phyloP scores from a whole-genome alignment of 2,329 filamentous ascomycete species.

The Fusarium brevicatenulatum region DNA sequence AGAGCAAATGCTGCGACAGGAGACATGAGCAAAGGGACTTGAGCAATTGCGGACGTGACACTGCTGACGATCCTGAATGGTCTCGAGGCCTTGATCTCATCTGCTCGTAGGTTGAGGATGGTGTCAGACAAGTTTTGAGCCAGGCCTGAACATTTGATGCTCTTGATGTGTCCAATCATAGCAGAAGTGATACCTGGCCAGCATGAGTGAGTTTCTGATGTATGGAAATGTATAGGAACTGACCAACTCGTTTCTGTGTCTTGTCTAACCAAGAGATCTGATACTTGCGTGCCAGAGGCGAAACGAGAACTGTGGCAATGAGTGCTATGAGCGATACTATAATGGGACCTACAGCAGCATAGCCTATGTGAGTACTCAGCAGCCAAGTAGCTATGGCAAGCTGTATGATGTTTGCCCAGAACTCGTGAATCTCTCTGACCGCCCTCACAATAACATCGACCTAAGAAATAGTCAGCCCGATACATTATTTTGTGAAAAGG shows the following conservation, averaged over 20 bases:
- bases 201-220: background rate
- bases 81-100: constrained; percentile 50
- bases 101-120: constrained; percentile 46
- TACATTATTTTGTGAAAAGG: background rate
- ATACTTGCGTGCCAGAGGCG: constrained; percentile 45
- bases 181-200: constrained; percentile 44
- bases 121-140: constrained; percentile 45
- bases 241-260: constrained; percentile 45
- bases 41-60: constrained; percentile 50
- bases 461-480: constrained; percentile 23
- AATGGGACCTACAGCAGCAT: constrained; percentile 49
- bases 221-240: background rate
- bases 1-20: constrained; percentile 54
- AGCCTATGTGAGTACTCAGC: constrained; percentile 48
- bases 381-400: constrained; percentile 49
- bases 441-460: constrained; percentile 52
- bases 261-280: constrained; percentile 42
- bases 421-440: constrained; percentile 49
- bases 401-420: constrained; percentile 52
- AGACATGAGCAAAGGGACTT: constrained; percentile 48
- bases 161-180: constrained; percentile 54
- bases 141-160: constrained; percentile 55
- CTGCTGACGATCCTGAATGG: constrained; percentile 50
- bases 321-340: constrained; percentile 45
- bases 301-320: constrained; percentile 40